Percentiles rank a stretch among this genome's conserved stretches.
phyloP scores from a whole-genome alignment of 2,329 filamentous ascomycete genomes.

The Dothideomycetes sp. region DNA sequence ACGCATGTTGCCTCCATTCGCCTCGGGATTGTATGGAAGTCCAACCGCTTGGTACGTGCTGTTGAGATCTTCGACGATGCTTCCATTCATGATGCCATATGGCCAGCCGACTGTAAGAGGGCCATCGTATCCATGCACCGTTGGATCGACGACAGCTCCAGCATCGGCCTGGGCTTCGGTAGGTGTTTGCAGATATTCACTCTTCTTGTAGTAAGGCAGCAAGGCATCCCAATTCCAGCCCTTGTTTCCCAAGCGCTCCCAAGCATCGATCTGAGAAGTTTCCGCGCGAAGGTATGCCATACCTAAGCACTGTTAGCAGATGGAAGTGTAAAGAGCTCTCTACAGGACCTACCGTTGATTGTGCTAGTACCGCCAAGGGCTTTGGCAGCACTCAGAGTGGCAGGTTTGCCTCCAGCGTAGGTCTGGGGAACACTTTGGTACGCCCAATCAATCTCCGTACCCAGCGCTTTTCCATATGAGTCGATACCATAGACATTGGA shows the following conservation, averaged over 20 bases:
- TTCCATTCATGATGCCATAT: background rate
- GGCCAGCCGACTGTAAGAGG: constrained; percentile 10
- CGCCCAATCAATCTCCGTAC: constrained; percentile 3
- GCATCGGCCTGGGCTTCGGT: background rate
- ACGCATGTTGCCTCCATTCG: constrained; percentile 32
- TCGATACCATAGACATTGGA: background rate
- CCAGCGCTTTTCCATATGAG: background rate
- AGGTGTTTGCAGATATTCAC: constrained; percentile 3
- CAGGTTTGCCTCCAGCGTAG: constrained; percentile 1
- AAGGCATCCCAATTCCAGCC: constrained; percentile 5
- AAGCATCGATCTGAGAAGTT: constrained; percentile 5
- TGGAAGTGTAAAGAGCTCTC: too few species aligned
- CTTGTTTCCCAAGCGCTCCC: constrained; percentile 4
- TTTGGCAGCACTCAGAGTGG: constrained; percentile 17
- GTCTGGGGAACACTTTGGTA: constrained; percentile 37
- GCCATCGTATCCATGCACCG: background rate
- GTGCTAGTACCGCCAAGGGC: constrained; percentile 27
- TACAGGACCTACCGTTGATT: constrained; percentile 28
- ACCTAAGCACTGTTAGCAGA: background rate
- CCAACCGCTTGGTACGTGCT: constrained; percentile 24
- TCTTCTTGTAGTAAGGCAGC: constrained; percentile 12
- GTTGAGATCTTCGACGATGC: constrained; percentile 20
- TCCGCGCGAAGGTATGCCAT: constrained; percentile 5
- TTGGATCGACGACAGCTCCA: background rate
- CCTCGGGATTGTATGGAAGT: constrained; percentile 28